These are phyloP conservation scores for Phialocephala sp. DNA, from an alignment of 2,329 filamentous ascomycete species.

Conservation along the genomic window DNA sequence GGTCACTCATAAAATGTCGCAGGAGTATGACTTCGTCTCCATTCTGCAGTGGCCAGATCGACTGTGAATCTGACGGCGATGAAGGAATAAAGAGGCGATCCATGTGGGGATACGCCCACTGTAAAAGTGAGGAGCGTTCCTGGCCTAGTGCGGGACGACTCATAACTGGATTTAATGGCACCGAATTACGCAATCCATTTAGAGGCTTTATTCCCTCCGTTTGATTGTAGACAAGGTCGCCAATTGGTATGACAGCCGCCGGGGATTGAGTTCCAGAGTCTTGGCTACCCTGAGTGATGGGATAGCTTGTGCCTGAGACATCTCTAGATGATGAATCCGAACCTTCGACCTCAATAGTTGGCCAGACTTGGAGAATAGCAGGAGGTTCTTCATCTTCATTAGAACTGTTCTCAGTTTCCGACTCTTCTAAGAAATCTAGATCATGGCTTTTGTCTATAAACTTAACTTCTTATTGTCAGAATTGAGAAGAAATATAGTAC, in stretches of 20 bases:
- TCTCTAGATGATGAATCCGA: not conserved
- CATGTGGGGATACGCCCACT: not conserved
- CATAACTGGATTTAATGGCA: not conserved
- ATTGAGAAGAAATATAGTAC: not conserved
- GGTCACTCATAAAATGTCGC: slow-evolving; percentile 19
- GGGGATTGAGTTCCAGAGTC: not conserved
- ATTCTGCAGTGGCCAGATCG: slow-evolving; percentile 15
- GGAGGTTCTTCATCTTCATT: not conserved
- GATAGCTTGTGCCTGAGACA: not conserved
- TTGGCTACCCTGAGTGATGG: not conserved
- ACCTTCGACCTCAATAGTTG: not conserved
- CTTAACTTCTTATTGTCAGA: not conserved
- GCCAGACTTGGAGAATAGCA: not conserved
- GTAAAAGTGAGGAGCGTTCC: not conserved
- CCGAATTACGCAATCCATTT: not conserved
- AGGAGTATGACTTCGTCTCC: slow-evolving; percentile 17
- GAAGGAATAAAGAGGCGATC: not conserved
- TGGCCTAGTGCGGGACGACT: not conserved
- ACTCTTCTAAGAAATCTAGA: not conserved
- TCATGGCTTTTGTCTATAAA: slow-evolving; percentile 11
- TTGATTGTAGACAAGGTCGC: not conserved
- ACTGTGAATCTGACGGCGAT: not conserved
- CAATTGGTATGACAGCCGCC: not conserved
- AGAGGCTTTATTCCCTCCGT: not conserved
- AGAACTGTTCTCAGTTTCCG: not conserved